phyloP scores from a whole-genome alignment of 352 stramenopile genomes.

The Aphanomyces astaci region DNA sequence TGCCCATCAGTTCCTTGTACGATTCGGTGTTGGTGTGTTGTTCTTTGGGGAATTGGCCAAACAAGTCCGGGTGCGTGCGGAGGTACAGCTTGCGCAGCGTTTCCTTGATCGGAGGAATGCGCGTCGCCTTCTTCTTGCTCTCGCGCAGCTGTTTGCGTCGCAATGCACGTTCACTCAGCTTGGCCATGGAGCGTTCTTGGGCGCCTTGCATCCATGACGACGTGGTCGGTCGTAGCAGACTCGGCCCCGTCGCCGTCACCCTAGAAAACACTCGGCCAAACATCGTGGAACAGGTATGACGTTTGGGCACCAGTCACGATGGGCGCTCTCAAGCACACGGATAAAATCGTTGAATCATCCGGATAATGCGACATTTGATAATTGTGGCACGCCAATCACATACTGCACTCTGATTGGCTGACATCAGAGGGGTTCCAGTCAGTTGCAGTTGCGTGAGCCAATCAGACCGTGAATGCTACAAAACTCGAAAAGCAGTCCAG shows the following conservation, averaged over 20 bases:
- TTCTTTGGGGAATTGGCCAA: constrained; percentile 60
- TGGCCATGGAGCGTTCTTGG: constrained; percentile 26
- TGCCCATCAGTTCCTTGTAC: constrained; percentile 76
- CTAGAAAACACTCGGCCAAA: background rate
- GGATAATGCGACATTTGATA: too few relatives aligned
- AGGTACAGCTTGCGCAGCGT: constrained; percentile 76
- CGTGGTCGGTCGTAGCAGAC: background rate
- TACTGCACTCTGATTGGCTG: background rate
- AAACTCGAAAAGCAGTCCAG: background rate
- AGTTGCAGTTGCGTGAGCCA: background rate
- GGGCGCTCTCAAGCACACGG: background rate
- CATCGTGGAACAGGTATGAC: background rate
- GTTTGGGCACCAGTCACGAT: constrained; percentile 3
- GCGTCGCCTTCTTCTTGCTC: constrained; percentile 55
- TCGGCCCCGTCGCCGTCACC: background rate
- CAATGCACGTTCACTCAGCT: constrained; percentile 58
- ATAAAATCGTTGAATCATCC: background rate
- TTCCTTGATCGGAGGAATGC: constrained; percentile 58
- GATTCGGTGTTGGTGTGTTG: constrained; percentile 57
- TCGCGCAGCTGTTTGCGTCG: constrained; percentile 72
- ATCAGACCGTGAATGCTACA: background rate
- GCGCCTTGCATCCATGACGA: background rate
- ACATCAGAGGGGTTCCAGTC: background rate
- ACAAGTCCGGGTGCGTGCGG: constrained; percentile 69
- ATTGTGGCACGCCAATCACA: background rate